Evolutionary conservation across 106 monocot species (phyloP).

Genomic region (Amphibolis antarctica): DNA sequence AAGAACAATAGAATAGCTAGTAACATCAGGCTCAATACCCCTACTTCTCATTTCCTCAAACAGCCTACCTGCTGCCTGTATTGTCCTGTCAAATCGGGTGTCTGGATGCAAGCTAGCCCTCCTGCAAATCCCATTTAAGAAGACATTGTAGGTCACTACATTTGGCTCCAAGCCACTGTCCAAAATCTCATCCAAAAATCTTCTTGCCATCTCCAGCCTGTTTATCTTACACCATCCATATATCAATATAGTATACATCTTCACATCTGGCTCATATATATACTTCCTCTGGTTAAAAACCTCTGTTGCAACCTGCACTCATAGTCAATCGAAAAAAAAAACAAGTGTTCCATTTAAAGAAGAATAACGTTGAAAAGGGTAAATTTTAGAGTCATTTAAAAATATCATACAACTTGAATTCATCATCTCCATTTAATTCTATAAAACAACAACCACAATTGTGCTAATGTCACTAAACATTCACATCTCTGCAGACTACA

Average conservation of each 20-base stretch:
- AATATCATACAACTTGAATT: too few relatives aligned
- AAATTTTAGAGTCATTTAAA: too few relatives aligned
- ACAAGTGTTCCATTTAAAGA: background rate
- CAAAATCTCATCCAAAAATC: constrained; percentile 63
- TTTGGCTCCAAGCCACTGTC: constrained; percentile 67
- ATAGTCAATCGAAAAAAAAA: background rate
- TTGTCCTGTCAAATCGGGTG: constrained; percentile 57
- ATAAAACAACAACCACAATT: too few relatives aligned
- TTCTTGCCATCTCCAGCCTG: constrained; percentile 46
- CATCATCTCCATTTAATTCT: too few relatives aligned
- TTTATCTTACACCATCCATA: constrained; percentile 92
- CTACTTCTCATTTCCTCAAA: constrained; percentile 52
- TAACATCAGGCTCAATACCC: constrained; percentile 85
- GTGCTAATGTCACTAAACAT: too few relatives aligned
- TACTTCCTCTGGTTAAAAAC: constrained; percentile 81
- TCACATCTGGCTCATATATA: constrained; percentile 47
- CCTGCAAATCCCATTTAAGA: constrained; percentile 80
- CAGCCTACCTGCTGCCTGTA: constrained; percentile 42
- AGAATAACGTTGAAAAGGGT: too few relatives aligned
- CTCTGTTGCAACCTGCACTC: constrained; percentile 72
- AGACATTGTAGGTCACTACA: constrained; percentile 76
- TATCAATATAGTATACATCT: constrained; percentile 77
- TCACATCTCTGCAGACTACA: too few relatives aligned
- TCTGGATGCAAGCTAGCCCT: constrained; percentile 74
- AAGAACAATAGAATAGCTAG: constrained; percentile 77